Base-by-base conservation (phyloP, 2,329 filamentous ascomycete genomes). In the Apiospora phragmitis region DNA sequence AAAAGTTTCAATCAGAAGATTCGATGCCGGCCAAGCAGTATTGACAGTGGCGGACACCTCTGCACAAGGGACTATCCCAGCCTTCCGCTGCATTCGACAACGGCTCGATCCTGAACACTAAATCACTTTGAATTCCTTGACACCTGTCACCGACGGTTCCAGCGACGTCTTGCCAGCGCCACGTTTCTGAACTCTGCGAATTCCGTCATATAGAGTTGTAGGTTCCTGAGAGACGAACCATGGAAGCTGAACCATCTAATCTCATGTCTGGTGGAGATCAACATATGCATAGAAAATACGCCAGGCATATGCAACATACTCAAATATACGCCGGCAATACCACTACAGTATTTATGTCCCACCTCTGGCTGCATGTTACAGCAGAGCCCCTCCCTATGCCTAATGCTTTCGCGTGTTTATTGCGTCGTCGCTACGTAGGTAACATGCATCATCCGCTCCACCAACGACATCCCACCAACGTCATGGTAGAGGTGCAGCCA, bases 31-130 rank as follows among this genome's bases (percentile, higher is more conserved):
- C 4, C 26, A 8, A 21, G 16, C 6, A 29, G 18, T 35, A 4
- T 59, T 59, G 16, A 59, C 1, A 8, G 51, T 18, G 24, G 51
- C 29, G 51, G 24, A 29, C 21, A 8, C 29, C 16, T 59, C 51
- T n/a, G 43, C 43, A 47, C 11, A 49, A 24, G 8, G n/a, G 9
- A 38, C 18, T n/a, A 9, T 62, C 32, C 55, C 55, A 62, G 55
- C 55, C 55, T 62, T 62, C 55, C 55, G 21, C 18, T 4, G 55
- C 55, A n/a, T 38, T 24, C 32, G 6, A 38, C 38, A 32, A 38
- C 55, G 55, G 55, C 55, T 62, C 55, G 55, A 62, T 62, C 32
- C 55, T 62, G 18, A 62, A 62, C 29, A 62, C 24, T 62, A 62
- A 62, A n/a, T 9, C 29, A 6, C 3, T 62, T 62, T 62, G 32